Conservation (phyloP, 306 rosid species). For the Fragaria iinumae region DNA sequence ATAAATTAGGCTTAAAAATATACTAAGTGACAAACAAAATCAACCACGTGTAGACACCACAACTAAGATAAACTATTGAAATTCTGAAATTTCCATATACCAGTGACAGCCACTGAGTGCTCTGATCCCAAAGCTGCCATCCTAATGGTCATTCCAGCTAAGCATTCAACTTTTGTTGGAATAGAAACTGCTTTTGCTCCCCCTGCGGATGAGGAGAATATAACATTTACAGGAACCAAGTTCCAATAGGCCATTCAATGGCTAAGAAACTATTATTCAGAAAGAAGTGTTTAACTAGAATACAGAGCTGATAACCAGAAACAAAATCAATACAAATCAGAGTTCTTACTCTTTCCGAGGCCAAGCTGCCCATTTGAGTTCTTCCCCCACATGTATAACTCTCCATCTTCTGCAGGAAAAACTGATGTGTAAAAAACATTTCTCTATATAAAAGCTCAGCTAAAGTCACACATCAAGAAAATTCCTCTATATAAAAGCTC, state of each 20-base stretch:
- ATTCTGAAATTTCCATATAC: slow-evolving; percentile 33
- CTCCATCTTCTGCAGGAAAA: slow-evolving; percentile 70
- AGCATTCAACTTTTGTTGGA: slow-evolving; percentile 83
- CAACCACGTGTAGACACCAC: neutral
- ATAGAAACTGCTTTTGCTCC: slow-evolving; percentile 53
- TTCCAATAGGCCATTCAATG: slow-evolving; percentile 4
- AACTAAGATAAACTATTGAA: neutral
- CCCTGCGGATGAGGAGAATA: slow-evolving; percentile 44
- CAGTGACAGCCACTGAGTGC: slow-evolving; percentile 80
- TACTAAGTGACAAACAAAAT: neutral
- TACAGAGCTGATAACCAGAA: neutral
- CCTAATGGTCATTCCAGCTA: slow-evolving; percentile 69
- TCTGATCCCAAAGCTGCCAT: slow-evolving; percentile 86
- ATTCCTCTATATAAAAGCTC: neutral
- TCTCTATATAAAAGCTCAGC: neutral
- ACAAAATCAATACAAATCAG: slow-evolving; percentile 19
- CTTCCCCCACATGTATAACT: slow-evolving; percentile 87
- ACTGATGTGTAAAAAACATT: neutral
- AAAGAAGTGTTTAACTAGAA: neutral
- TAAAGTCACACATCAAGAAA: neutral
- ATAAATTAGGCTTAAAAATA: neutral
- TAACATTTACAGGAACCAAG: slow-evolving; percentile 20
- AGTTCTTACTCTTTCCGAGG: slow-evolving; percentile 77
- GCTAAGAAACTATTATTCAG: slow-evolving; percentile 16
- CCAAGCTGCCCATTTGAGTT: slow-evolving; percentile 93